Percentiles rank a stretch among this genome's conserved stretches.
These are phyloP conservation scores for Monosporascus sp. DNA, from an alignment of 2,329 filamentous ascomycete species.

Conservation along the genomic window DNA sequence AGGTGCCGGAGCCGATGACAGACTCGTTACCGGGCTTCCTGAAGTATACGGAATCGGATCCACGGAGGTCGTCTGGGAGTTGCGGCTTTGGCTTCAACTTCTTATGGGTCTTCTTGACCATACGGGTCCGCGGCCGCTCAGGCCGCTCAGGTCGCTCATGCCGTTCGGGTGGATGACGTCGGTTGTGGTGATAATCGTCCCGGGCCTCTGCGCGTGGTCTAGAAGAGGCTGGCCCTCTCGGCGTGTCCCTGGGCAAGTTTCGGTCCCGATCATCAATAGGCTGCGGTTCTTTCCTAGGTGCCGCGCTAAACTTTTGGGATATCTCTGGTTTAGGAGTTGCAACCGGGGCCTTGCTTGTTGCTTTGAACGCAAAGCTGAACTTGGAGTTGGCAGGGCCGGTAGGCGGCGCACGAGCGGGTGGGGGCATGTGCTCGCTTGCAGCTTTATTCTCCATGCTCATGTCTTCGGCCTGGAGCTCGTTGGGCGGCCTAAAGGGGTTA, in stretches of 20 bases:
- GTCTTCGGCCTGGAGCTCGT: constrained; percentile 62
- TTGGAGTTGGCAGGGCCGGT: constrained; percentile 58
- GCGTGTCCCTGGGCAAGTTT: constrained; percentile 25
- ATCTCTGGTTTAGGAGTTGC: constrained; percentile 60
- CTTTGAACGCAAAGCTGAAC: constrained; percentile 92
- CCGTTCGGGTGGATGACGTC: constrained; percentile 10
- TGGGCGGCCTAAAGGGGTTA: constrained; percentile 57
- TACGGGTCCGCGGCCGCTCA: constrained; percentile 50
- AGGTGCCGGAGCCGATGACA: constrained; percentile 90
- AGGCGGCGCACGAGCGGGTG: constrained; percentile 48
- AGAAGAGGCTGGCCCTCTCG: constrained; percentile 27
- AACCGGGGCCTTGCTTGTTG: constrained; percentile 54
- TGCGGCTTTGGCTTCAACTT: constrained; percentile 66
- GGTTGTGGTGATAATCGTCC: constrained; percentile 19
- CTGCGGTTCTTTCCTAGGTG: constrained; percentile 42
- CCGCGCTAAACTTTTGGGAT: constrained; percentile 63
- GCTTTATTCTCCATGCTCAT: constrained; percentile 44
- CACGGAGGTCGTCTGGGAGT: constrained; percentile 65
- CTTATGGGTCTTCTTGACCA: constrained; percentile 63
- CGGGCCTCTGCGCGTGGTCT: constrained; percentile 17
- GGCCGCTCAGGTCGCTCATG: constrained; percentile 2
- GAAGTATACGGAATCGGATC: constrained; percentile 87
- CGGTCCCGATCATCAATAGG: constrained; percentile 32
- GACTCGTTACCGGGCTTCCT: constrained; percentile 97
- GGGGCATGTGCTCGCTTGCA: constrained; percentile 47